Evolutionary conservation across 805 yeast species (phyloP), one percentile per base, ranked within the genome.

Genomic region (Diddensiella santjacobensis): DNA sequence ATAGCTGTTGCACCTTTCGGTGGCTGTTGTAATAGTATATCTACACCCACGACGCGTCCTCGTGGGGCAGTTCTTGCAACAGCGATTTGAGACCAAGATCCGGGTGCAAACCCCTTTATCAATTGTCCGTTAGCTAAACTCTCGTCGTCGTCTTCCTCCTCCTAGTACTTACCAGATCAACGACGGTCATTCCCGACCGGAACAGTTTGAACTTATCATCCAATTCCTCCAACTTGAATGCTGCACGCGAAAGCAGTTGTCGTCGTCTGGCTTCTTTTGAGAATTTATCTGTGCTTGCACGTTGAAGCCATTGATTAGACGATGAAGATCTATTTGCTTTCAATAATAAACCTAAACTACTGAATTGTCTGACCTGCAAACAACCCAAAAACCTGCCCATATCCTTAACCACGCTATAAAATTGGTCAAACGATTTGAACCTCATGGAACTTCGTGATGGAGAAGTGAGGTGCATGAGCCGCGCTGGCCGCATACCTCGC

Each of bases 1-100:
- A 90, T 74, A 0, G 90, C 69, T 5, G 84, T 76, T 0, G 84
- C 87, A 1, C 97, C 96, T 2, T 62, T 59, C 0, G 96, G 96
- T 0, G 97, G 96, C 15, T 75, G 73, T 45, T 82, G 78, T 4
- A 87, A 84, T 18, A 91, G 71, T 29, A 93, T 72, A 66, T 93
- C 96, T 8, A 89, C 86, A 3, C 96, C 96, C 10, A 88, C 61
- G 2, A 88, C 79, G 18, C 73, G 69, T 0, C 88, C 83, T 1
- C 68, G 61, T 1, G 74, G 73, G 17, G 64, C 59, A 1, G 80
- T 73, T 47, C 76, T 64, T 45, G 77, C 78, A 5, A 76, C 67
- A 0, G 91, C 90, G 1, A 87, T 90, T 62, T 88, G 96, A 5
- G 91, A 79, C 96, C 96, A 88, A 2, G 96, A 89, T 0, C 96